These are phyloP conservation scores for Fusarium tupiense DNA, from an alignment of 2,329 filamentous ascomycete species.

Conservation along the genomic window DNA sequence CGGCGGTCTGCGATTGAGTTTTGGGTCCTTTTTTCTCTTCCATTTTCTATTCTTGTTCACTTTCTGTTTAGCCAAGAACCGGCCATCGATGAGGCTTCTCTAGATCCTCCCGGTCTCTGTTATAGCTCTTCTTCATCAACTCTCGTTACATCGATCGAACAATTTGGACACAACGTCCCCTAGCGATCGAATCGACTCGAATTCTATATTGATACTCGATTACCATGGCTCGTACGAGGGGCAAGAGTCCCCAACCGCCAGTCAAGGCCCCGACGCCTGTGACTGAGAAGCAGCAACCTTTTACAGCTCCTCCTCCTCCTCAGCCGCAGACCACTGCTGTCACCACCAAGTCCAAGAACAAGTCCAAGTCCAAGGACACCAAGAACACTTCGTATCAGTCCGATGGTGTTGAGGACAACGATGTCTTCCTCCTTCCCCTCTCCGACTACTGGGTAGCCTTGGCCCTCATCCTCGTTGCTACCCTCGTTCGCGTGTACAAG, in stretches of 20 bases:
- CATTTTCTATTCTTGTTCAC: constrained; percentile 19
- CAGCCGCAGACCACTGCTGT: constrained; percentile 20
- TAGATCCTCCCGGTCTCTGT: constrained; percentile 30
- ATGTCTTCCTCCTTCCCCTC: constrained; percentile 86
- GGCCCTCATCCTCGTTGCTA: constrained; percentile 77
- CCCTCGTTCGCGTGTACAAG: constrained; percentile 86
- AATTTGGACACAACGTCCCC: constrained; percentile 14
- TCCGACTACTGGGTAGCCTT: constrained; percentile 85
- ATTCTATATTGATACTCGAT: constrained; percentile 21
- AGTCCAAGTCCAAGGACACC: constrained; percentile 47
- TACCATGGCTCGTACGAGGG: constrained; percentile 51
- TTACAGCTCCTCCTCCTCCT: constrained; percentile 20
- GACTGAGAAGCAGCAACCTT: constrained; percentile 35
- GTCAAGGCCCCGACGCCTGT: constrained; percentile 38
- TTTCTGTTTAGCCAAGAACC: constrained; percentile 17
- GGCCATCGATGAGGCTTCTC: constrained; percentile 37
- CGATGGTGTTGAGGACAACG: constrained; percentile 85
- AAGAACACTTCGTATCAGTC: constrained; percentile 72
- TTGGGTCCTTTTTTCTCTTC: constrained; percentile 27
- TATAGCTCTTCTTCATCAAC: constrained; percentile 31
- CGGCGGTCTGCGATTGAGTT: constrained; percentile 33
- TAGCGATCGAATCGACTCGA: constrained; percentile 31
- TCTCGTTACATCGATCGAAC: constrained; percentile 19
- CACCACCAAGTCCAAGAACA: constrained; percentile 20
- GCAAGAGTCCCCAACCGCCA: constrained; percentile 50